Base-by-base conservation (phyloP, 305 asterid genomes). In the Withania somnifera region DNA sequence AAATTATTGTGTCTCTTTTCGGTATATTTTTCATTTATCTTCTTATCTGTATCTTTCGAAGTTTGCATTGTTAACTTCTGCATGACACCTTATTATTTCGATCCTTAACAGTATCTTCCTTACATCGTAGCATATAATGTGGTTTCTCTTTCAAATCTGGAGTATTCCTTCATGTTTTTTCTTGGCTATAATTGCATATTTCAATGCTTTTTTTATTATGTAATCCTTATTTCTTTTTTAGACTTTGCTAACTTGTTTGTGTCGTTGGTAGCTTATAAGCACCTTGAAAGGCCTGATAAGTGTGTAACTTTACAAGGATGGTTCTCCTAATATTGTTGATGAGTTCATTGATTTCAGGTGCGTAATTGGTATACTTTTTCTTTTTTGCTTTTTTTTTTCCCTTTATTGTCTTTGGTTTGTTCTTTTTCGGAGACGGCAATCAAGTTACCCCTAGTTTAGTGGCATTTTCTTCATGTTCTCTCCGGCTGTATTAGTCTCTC, bases 251-350 rank as follows among this genome's bases (percentile, higher is more conserved):
- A 64, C 81, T 75, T 75, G 28, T 53, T 26, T 75, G 50, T 78
- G 22, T 42, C 63, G 53, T 79, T 78, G 80, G 78, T 87, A 95
- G 99, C 90, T 92, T 81, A 89, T 95, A 78, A 90, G 84, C 63
- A 95, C 99, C 22, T 89, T 97, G 51, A 94, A 94, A 87, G 99
- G 99, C 85, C 85, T 87, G 58, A 87, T 95, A 54, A 90, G 95
- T 69, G 97, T 88, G 79, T 97, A 95, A 87, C 94, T 95, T 54
- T 93, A 86, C 92, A 92, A 89, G 85, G 99, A 95, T 76, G 93
- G 97, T 83, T 91, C 98, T 83, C 93, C 94, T 38, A 97, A 91
- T 82, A 90, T 87, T 75, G 94, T 92, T 83, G 86, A 83, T 77
- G 92, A 91, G 81, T 95, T 95, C 88, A 81, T 92, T 84, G 88